Evolutionary conservation across 306 rosid genomes (phyloP), one percentile per base, ranked within the genome.

Genomic region (Vachellia collinsii): DNA sequence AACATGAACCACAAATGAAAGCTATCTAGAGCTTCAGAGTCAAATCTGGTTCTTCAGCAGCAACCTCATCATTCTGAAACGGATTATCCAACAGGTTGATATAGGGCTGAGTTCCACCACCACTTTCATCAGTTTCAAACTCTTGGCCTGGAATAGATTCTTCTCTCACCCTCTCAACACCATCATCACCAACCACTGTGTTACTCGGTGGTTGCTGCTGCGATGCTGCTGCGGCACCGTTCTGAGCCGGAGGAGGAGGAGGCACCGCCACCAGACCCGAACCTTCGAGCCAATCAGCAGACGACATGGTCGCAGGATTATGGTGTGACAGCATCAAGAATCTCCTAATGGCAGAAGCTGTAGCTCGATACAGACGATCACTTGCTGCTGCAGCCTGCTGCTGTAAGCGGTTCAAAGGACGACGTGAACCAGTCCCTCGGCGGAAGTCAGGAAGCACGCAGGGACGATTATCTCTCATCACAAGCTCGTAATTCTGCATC

Each of bases 51-150:
- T 19, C 61, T 54, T n/a, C 25, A 54, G 10, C 50, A 10, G 5
- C 34, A n/a, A 17, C 19, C 47, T 38, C 72, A 4, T 1, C 46
- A 11, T 41, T 20, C 72, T n/a, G 0, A 7, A 68, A n/a, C 0
- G 51, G 72, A n/a, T 67, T 23, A n/a, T 67, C 50, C 16, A 10
- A 10, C 29, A 8, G 50, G 72, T 67, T n/a, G 72, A 67, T 67
- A 67, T 4, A 67, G 43, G 51, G 50, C 9, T 4, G 7, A 9
- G 17, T 68, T 19, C 13, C 48, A 8, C 10, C 72, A n/a, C 8
- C 20, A 3, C 12, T 44, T 44, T 51, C 19, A 47, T 16, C 20
- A 50, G 20, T 50, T 50, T 5, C 61, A 54, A 0, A 54, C 11
- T 54, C 61, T n/a, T n/a, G 9, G 11, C 1, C 7, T 7, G 61